Percentiles rank a stretch among this genome's conserved stretches.
Evolutionary conservation across 805 yeast species (phyloP).

Genomic region (Nakazawaea holstii): DNA sequence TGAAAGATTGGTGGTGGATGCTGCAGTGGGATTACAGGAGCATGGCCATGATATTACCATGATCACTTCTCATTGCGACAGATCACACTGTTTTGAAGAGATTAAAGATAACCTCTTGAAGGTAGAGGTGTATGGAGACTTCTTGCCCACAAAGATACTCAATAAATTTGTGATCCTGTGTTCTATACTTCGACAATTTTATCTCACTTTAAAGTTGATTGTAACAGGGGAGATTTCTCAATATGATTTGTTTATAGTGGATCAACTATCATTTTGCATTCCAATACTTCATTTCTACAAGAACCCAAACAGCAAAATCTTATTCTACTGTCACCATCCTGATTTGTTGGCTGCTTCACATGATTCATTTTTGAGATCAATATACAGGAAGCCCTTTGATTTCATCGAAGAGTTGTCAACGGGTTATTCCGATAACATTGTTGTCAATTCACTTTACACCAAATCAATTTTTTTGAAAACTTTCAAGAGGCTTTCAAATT

Average conservation of each 20-base stretch:
- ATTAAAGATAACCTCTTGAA: constrained; percentile 51
- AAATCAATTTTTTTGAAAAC: constrained; percentile 60
- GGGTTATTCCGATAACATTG: constrained; percentile 66
- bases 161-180: constrained; percentile 75
- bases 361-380: constrained; percentile 43
- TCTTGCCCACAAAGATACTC: constrained; percentile 62
- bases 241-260: constrained; percentile 76
- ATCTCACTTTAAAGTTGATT: constrained; percentile 45
- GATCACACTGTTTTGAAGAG: constrained; percentile 86
- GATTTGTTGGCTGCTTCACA: constrained; percentile 73
- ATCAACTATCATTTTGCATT: constrained; percentile 80
- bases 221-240: constrained; percentile 38
- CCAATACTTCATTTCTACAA: constrained; percentile 58
- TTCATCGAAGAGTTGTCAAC: constrained; percentile 78
- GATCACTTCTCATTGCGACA: constrained; percentile 89
- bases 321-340: constrained; percentile 96
- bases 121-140: constrained; percentile 77
- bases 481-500: constrained; percentile 36
- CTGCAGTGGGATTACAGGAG: constrained; percentile 81
- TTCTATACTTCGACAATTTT: constrained; percentile 80
- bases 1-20: constrained; percentile 93
- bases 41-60: constrained; percentile 58
- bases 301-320: constrained; percentile 38
- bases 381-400: constrained; percentile 83
- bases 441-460: constrained; percentile 88